Evolutionary conservation across 2,329 filamentous ascomycete genomes (phyloP), one percentile per base, ranked within the genome.

Genomic region (Fusarium cicatricum): DNA sequence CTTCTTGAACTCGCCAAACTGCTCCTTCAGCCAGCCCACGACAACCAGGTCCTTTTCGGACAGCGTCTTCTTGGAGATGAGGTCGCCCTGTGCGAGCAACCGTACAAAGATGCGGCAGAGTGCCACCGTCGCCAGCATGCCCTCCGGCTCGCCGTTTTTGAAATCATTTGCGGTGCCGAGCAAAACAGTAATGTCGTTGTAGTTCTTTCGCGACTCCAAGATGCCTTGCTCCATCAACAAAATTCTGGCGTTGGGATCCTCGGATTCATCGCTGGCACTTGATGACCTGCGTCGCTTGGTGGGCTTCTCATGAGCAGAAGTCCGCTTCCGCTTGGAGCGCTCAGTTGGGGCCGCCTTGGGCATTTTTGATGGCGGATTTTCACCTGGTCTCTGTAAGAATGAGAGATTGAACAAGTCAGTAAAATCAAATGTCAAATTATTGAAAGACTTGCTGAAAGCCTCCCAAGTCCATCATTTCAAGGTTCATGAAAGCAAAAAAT

Each of bases 31-130:
- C 92, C 93, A 97, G 50, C 84, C 81, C 1, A 89, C 82, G 51
- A 97, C 86, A 11, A 91, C 85, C 7, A 79, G 76, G 58, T 97
- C 91, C 67, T 91, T 90, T 59, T 92, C 89, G 11, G 86, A 85
- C 50, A 85, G 81, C 19, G 80, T 83, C 66, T 85, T 87, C 66
- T 83, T 86, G 72, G 85, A 85, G 17, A 82, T 80, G 70, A 98
- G 77, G 57, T 82, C 84, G 40, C 92, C 92, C 37, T 86, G 84
- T 2, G 89, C 89, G 59, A 96, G 84, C 54, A 98, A 79, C 56
- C 91, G 86, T 71, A 92, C 85, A 72, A 97, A 97, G 31, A 96
- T 86, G 66, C 93, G 85, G 74, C 92, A 97, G 41, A 97, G 81
- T 2, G 93, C 89, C 16, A 97, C 88, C 0, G 89, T 85, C 0